Evolutionary conservation across 1,139 yeast genomes (phyloP), one percentile per base, ranked within the genome.

Genomic region (Zygoascus hellenicus): DNA sequence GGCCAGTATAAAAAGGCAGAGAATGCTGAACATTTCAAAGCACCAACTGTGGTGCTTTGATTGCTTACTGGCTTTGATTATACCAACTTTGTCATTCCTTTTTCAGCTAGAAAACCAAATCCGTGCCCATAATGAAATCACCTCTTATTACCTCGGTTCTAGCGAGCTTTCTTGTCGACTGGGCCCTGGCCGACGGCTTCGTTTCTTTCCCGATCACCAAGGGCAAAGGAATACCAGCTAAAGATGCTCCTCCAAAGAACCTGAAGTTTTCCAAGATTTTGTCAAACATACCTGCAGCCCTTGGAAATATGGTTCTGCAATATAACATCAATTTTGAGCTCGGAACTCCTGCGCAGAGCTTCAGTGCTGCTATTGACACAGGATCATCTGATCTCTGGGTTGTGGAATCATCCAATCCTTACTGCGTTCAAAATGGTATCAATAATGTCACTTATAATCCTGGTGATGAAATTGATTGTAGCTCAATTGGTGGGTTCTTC

Each of bases 371-470:
- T 1, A 61, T 82, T 42, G 89, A 81, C 58, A 80, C 88, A 5
- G 88, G 88, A 0, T 80, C 85, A 2, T 72, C 84, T 2, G 88
- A 81, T 61, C 66, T 80, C 53, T 81, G 87, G 86, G 74, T 80
- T 11, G 59, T 62, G 53, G 58, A 58, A 33, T 51, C 57, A 9
- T 40, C 48, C n/a, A 34, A 48, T 35, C 58, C 59, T 2, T 57
- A 51, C 46, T 58, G 61, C 44, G 30, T 40, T 13, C 48, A 50
- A 32, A 50, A 48, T 35, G 26, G 26, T 22, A 22, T 22, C 26
- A 48, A 51, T 7, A 53, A 51, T 38, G 39, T 28, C 10, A 39
- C 50, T 11, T 51, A 47, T 32, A 51, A 53, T 36, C 43, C 50
- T 3, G 29, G 26, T 22, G 7, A 22, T 22, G 45, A 7, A 28